Percentiles rank a stretch among this genome's conserved stretches.
Evolutionary conservation across 768 basidiomycete species (phyloP).

Genomic region (Rhodotorula toruloides): DNA sequence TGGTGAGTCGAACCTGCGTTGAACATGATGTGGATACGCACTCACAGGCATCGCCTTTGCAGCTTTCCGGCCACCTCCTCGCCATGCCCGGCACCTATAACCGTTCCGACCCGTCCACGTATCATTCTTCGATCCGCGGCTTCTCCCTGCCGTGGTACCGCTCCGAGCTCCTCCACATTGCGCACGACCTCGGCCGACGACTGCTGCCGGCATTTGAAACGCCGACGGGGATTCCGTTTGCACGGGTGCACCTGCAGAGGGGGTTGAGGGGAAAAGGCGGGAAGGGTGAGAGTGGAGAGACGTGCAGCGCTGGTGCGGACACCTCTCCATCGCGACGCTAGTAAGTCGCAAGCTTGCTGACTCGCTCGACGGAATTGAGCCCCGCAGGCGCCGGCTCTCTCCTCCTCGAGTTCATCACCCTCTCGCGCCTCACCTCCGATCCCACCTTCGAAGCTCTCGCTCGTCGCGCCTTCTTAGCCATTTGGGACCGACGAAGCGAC

Average conservation of each 20-base stretch:
- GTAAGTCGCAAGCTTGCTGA: too few species aligned
- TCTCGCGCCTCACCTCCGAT: constrained; percentile 85
- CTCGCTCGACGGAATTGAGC: constrained; percentile 84
- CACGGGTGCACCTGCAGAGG: constrained; percentile 58
- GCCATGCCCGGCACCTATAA: constrained; percentile 15
- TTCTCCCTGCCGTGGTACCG: constrained; percentile 62
- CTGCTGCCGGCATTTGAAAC: constrained; percentile 86
- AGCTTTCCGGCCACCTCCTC: constrained; percentile 69
- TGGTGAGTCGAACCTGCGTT: too few species aligned
- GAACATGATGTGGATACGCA: too few species aligned
- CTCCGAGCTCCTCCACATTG: constrained; percentile 66
- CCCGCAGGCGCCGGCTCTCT: constrained; percentile 89
- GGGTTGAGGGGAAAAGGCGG: constrained; percentile 22
- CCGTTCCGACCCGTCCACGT: background rate
- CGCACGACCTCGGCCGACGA: constrained; percentile 77
- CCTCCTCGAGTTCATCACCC: constrained; percentile 86
- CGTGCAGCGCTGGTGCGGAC: constrained; percentile 26
- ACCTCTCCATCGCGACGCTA: background rate
- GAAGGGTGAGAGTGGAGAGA: constrained; percentile 29
- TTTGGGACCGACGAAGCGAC: constrained; percentile 85
- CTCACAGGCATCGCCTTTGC: background rate
- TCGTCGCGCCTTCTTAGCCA: constrained; percentile 78
- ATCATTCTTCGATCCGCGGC: constrained; percentile 22
- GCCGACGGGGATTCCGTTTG: constrained; percentile 84
- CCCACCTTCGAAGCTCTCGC: constrained; percentile 83